A percentile compares a stretch with the other conserved stretches of the same genome.
These are phyloP conservation scores for Pestalotiopsis sp. DNA, from an alignment of 2,329 filamentous ascomycete species.

Conservation along the genomic window DNA sequence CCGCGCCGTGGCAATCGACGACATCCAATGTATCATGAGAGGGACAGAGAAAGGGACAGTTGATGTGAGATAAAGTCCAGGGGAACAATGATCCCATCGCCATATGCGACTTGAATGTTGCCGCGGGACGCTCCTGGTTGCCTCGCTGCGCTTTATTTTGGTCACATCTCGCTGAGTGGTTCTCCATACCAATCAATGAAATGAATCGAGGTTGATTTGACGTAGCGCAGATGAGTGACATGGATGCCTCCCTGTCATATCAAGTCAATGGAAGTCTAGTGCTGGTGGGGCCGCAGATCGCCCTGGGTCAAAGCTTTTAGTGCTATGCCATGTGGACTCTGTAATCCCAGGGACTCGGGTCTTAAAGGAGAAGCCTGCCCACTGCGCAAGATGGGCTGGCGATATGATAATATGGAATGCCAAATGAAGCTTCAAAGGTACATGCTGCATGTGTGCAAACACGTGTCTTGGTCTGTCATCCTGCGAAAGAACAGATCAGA, in stretches of 20 bases:
- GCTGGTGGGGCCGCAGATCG: neutral
- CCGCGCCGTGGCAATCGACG: no score
- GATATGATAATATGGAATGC: no score
- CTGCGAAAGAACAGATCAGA: no score
- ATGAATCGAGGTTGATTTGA: neutral
- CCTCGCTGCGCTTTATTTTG: neutral
- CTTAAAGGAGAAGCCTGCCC: neutral
- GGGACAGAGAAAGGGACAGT: no score
- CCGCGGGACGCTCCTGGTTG: neutral
- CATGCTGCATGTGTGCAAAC: no score
- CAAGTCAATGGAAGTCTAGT: neutral
- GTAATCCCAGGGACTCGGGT: neutral
- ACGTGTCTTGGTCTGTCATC: no score
- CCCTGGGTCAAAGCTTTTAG: neutral
- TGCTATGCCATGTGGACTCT: slow-evolving; percentile 6
- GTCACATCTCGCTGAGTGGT: neutral
- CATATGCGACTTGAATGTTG: neutral
- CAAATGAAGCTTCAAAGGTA: no score
- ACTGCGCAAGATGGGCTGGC: neutral
- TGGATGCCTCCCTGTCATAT: neutral
- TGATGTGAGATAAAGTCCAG: no score
- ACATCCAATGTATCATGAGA: no score
- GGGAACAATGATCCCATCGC: neutral
- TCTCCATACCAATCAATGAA: neutral
- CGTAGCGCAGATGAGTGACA: neutral